Conservation (phyloP, 805 yeast genomes). For the Isabelozyma gotoi region DNA sequence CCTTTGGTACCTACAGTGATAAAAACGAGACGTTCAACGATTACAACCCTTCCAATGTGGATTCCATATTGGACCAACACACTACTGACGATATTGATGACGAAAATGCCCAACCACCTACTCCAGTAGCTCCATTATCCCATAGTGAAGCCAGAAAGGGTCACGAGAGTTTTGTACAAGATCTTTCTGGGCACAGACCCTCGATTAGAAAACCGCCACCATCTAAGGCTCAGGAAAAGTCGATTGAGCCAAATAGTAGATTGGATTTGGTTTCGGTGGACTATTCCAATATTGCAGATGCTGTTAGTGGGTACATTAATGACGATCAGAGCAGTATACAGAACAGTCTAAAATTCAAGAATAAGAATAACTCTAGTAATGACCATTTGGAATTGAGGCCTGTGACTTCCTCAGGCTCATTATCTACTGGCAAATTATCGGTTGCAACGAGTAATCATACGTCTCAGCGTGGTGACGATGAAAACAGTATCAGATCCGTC, state of each 20-base stretch:
- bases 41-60: slow-evolving; percentile 3
- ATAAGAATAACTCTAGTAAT: neutral
- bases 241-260: neutral
- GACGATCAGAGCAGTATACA: slow-evolving; percentile 11
- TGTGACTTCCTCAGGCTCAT: slow-evolving; percentile 25
- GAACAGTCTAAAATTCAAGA: neutral
- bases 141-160: slow-evolving; percentile 16
- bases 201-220: slow-evolving; percentile 41
- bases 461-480: neutral
- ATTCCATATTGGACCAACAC: slow-evolving; percentile 1
- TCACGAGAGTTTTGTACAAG: slow-evolving; percentile 22
- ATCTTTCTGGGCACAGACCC: slow-evolving; percentile 23
- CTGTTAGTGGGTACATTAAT: slow-evolving; percentile 29
- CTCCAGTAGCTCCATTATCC: slow-evolving; percentile 26
- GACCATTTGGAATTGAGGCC: slow-evolving; percentile 14
- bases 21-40: slow-evolving; percentile 4
- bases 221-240: slow-evolving; percentile 2
- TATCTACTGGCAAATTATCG: slow-evolving; percentile 21
- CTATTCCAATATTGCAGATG: slow-evolving; percentile 30
- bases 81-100: slow-evolving; percentile 3
- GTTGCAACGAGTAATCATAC: slow-evolving; percentile 8
- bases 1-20: slow-evolving; percentile 11
- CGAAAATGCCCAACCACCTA: slow-evolving; percentile 10
- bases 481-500: neutral
- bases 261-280: slow-evolving; percentile 23